Evolutionary conservation across 345 rosid species (phyloP).

Genomic region (Acer saccharum): DNA sequence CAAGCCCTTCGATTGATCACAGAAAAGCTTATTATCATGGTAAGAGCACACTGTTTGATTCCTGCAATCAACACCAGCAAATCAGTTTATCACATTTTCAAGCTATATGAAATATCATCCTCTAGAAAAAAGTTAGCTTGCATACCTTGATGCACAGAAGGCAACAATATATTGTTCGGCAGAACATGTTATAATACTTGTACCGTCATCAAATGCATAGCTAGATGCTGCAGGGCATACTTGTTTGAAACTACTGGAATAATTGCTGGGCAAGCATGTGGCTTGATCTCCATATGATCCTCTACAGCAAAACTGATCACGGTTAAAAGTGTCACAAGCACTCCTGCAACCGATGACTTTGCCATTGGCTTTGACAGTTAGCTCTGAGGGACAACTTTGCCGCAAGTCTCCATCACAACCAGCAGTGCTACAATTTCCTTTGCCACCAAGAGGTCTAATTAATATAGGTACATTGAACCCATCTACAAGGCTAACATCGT

Average conservation of each 20-base stretch:
- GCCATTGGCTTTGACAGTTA: conserved; percentile 34
- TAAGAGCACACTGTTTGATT: conserved; percentile 43
- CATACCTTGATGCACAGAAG: conserved; percentile 61
- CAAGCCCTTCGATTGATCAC: conserved; percentile 29
- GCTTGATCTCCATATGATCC: conserved; percentile 41
- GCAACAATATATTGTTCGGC: conserved; percentile 46
- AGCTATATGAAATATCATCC: not conserved
- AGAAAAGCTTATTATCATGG: conserved; percentile 30
- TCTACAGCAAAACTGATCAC: conserved; percentile 61
- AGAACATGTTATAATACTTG: conserved; percentile 57
- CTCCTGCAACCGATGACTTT: conserved; percentile 60
- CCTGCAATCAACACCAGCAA: conserved; percentile 26
- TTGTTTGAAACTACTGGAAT: conserved; percentile 57
- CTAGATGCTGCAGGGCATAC: conserved; percentile 66
- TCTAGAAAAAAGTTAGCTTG: not conserved
- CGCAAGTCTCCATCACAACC: conserved; percentile 63
- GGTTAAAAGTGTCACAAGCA: conserved; percentile 51
- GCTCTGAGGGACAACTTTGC: conserved; percentile 46
- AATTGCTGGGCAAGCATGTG: conserved; percentile 49
- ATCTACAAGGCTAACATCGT: conserved; percentile 67
- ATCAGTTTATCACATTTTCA: not conserved
- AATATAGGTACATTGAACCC: conserved; percentile 60
- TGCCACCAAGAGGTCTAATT: conserved; percentile 40
- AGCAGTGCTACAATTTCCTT: conserved; percentile 51
- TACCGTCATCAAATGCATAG: conserved; percentile 50